These are phyloP conservation scores for Aurinia saxatilis DNA, from an alignment of 345 rosid species.

Conservation along the genomic window DNA sequence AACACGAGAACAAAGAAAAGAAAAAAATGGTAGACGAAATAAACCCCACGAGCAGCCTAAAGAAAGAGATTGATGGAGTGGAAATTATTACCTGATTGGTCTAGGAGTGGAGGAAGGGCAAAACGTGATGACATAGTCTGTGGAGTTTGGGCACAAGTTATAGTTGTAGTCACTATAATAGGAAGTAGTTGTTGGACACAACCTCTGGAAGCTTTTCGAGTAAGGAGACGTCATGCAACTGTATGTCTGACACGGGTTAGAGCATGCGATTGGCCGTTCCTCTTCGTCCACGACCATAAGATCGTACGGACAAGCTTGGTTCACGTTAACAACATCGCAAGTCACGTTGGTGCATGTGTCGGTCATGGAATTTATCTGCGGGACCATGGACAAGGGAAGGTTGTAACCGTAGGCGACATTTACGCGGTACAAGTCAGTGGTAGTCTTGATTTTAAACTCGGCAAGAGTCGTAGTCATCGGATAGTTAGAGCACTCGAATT, in stretches of 20 bases:
- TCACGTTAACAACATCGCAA: conserved; percentile 27
- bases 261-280: conserved; percentile 29
- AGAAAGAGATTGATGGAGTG: neutral
- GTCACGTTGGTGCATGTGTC: neutral
- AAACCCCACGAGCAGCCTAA: neutral
- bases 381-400: neutral
- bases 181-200: conserved; percentile 51
- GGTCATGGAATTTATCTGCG: neutral
- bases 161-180: conserved; percentile 40
- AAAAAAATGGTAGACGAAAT: neutral
- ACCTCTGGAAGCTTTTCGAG: conserved; percentile 35
- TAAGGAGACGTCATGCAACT: conserved; percentile 33
- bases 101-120: neutral
- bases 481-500: conserved; percentile 35
- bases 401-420: conserved; percentile 24
- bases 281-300: conserved; percentile 25
- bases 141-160: conserved; percentile 29
- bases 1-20: too few species aligned
- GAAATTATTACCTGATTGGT: neutral
- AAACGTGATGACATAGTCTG: conserved; percentile 22
- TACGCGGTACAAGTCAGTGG: conserved; percentile 35
- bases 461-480: conserved; percentile 37
- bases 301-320: conserved; percentile 35
- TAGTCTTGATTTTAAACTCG: conserved; percentile 31
- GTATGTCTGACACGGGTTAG: conserved; percentile 42